These are phyloP conservation scores for Colletotrichum orbiculare DNA, from an alignment of 2,329 filamentous ascomycete genomes.

Conservation along the genomic window DNA sequence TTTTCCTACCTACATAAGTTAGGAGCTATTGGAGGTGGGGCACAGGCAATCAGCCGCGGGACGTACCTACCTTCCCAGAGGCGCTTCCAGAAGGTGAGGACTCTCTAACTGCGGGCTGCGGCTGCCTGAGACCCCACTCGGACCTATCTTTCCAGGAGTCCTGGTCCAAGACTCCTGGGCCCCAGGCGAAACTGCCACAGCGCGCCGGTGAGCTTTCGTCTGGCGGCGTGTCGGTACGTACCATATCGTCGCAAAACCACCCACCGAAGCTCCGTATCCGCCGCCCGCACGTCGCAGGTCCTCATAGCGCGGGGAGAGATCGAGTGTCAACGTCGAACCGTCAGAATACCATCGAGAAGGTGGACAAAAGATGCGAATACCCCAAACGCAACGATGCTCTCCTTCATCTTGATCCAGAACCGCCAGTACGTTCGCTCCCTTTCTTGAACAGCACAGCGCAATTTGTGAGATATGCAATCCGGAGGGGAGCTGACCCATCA, in stretches of 20 bases:
- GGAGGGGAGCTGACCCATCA: conserved; percentile 20
- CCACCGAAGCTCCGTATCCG: conserved; percentile 29
- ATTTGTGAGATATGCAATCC: not conserved
- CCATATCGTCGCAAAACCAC: conserved; percentile 3
- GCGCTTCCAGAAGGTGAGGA: not conserved
- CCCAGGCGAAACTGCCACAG: conserved; percentile 7
- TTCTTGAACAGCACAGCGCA: not conserved
- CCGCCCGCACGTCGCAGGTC: conserved; percentile 31
- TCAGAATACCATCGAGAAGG: not conserved
- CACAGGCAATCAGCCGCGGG: conserved; percentile 16
- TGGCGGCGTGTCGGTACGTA: conserved; percentile 17
- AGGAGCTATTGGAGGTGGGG: conserved; percentile 1
- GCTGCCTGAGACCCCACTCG: too few species aligned
- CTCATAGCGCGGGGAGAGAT: conserved; percentile 18
- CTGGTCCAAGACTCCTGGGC: not conserved
- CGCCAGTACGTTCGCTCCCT: conserved; percentile 68
- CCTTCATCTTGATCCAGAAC: conserved; percentile 87
- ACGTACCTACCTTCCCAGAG: conserved; percentile 11
- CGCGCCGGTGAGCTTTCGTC: not conserved
- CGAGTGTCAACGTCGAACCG: not conserved
- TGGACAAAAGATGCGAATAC: conserved; percentile 22
- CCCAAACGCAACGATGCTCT: conserved; percentile 63
- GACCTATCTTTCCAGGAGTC: too few species aligned
- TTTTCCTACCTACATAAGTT: too few species aligned
- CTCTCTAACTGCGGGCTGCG: not conserved